A percentile compares a stretch with the other conserved stretches of the same genome.
Conservation (phyloP, 768 basidiomycete species). For the Calocybe indica region DNA sequence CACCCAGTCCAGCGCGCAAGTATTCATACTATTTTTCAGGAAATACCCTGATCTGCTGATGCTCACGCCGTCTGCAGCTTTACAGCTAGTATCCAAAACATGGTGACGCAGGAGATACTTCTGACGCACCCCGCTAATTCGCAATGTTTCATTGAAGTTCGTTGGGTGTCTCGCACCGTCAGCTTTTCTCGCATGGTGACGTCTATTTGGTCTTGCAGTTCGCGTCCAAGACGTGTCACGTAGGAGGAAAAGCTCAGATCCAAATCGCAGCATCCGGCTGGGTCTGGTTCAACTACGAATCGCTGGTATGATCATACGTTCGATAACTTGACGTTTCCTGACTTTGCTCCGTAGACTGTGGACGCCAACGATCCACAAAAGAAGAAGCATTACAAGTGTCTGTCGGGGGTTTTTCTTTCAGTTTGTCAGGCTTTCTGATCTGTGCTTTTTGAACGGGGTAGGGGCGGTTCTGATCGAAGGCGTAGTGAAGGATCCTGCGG, state of each 20-base stretch:
- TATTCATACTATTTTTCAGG: not conserved
- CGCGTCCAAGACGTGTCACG: conserved; percentile 3
- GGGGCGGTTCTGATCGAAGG: too few relatives aligned
- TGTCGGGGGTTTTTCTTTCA: too few relatives aligned
- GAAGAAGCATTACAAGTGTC: too few relatives aligned
- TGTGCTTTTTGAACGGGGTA: too few relatives aligned
- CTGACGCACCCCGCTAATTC: not conserved
- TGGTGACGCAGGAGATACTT: not conserved
- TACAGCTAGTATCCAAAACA: not conserved
- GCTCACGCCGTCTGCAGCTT: not conserved
- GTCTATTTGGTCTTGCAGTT: not conserved
- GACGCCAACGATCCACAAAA: too few relatives aligned
- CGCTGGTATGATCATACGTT: too few relatives aligned
- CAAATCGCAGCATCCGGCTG: conserved; percentile 8
- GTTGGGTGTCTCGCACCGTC: not conserved
- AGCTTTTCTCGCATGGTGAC: not conserved
- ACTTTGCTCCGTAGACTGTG: too few relatives aligned
- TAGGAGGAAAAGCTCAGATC: conserved; percentile 7
- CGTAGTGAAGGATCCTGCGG: too few relatives aligned
- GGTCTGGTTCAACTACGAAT: conserved; percentile 13
- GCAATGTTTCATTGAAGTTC: not conserved
- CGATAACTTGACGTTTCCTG: too few relatives aligned
- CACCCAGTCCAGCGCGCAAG: not conserved
- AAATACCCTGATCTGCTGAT: not conserved
- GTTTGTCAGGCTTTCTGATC: too few relatives aligned